Conservation (phyloP, 108 stramenopile genomes). For the Cyclostephanos tholiformis region DNA sequence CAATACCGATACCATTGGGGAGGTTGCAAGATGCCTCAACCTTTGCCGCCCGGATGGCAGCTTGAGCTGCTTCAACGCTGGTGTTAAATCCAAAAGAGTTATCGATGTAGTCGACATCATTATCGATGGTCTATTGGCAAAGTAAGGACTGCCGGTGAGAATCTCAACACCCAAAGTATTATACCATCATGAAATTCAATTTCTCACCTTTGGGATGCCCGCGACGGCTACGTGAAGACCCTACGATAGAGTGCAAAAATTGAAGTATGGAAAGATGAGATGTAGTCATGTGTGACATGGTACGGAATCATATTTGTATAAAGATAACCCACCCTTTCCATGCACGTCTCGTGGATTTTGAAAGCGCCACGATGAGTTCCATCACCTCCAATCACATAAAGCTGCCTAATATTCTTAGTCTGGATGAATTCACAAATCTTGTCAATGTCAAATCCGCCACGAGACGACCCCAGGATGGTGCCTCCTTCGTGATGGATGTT, state of each 20-base stretch:
- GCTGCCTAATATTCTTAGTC: conserved; percentile 72
- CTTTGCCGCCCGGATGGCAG: conserved; percentile 86
- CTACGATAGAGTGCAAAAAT: conserved; percentile 16
- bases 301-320: neutral
- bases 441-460: conserved; percentile 95
- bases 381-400: conserved; percentile 98
- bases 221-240: conserved; percentile 93
- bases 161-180: neutral
- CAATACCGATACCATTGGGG: conserved; percentile 96
- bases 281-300: neutral
- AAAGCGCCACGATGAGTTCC: conserved; percentile 97
- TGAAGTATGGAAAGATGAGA: neutral
- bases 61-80: conserved; percentile 92
- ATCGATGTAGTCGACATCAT: conserved; percentile 96
- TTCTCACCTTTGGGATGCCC: conserved; percentile 92
- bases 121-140: conserved; percentile 63
- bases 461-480: conserved; percentile 87
- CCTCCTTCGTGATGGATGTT: conserved; percentile 96
- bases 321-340: conserved; percentile 59
- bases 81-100: conserved; percentile 93
- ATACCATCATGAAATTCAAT: neutral
- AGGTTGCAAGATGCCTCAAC: conserved; percentile 96
- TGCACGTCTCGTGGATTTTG: conserved; percentile 87
- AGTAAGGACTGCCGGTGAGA: conserved; percentile 49
- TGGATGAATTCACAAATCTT: conserved; percentile 82